Base-by-base conservation (phyloP, 495 filamentous ascomycete species). In the Podospora fimiseda region DNA sequence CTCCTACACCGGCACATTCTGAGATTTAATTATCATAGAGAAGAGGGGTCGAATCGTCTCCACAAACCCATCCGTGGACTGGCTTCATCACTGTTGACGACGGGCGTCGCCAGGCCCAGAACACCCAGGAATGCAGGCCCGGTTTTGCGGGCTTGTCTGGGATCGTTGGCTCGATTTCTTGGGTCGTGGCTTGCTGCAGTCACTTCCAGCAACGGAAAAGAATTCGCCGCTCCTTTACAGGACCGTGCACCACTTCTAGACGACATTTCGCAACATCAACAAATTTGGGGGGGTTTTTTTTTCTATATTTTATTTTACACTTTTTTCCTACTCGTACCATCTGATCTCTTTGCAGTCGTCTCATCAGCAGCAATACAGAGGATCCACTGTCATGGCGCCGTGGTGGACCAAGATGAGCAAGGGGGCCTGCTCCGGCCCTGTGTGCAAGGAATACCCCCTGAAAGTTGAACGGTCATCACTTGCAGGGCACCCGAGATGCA, bases 141-240 rank as follows among this genome's bases (percentile, higher is more conserved):
- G 55, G 53, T 20, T 53, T 58, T 48, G 56, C 56, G 50, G 46
- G 46, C 37, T 24, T 43, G 50, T 50, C 48, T 53, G 38, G 39
- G 49, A 51, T 43, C 21, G 21, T 40, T 19, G 38, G 23, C 22
- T 20, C 19, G 4, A 40, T 14, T 33, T 50, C 18, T 36, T 38
- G n/a, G n/a, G n/a, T n/a, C 37, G 36, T 43, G 33, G 51, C 51
- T 16, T 16, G 20, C 21, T 23, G 18, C 18, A 33, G 27, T 21
- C 19, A 13, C 42, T 44, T 22, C 19, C 19, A 5, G 18, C 42
- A 19, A 21, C 42, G 19, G 23, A 21, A 44, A 22, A 44, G 19
- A 13, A 18, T 21, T 22, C 18, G 19, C 18, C 18, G n/a, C 19
- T 8, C 18, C 19, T 54, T 20, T 14, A 21, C 27, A 36, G 16